Conservation (phyloP, 345 rosid genomes). For the Ailanthus altissimus region DNA sequence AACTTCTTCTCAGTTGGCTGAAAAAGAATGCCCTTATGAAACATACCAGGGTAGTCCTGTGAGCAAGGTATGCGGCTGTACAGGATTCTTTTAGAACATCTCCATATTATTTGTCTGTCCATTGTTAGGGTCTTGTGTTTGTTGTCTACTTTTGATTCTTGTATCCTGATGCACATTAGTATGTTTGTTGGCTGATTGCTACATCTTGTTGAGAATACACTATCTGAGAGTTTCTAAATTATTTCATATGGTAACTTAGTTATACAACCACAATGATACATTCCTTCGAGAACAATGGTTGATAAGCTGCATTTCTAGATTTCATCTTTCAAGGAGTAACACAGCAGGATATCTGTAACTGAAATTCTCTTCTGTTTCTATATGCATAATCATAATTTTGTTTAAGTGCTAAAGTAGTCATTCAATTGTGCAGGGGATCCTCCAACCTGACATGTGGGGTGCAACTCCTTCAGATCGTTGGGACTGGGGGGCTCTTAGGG, state of each 20-base stretch:
- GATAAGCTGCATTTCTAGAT: not conserved
- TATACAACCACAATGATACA: not conserved
- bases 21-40: slow-evolving; percentile 72
- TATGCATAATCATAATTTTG: not conserved
- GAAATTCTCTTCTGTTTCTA: not conserved
- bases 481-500: slow-evolving; percentile 74
- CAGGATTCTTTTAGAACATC: not conserved
- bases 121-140: not conserved
- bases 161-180: not conserved
- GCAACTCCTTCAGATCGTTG: slow-evolving; percentile 68
- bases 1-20: slow-evolving; percentile 72
- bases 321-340: not conserved
- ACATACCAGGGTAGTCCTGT: slow-evolving; percentile 84
- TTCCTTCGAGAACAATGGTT: not conserved
- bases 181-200: not conserved
- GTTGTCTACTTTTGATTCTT: not conserved
- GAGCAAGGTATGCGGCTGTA: slow-evolving; percentile 65
- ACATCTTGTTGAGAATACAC: not conserved
- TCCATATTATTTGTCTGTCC: not conserved
- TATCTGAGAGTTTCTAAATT: too few species aligned
- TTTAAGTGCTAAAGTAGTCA: slow-evolving; percentile 14
- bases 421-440: slow-evolving; percentile 59
- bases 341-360: not conserved
- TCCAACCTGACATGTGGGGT: slow-evolving; percentile 98
- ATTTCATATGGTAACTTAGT: not conserved